Evolutionary conservation across 257 asterid genomes (phyloP).

Genomic region (Solanum microdontum): DNA sequence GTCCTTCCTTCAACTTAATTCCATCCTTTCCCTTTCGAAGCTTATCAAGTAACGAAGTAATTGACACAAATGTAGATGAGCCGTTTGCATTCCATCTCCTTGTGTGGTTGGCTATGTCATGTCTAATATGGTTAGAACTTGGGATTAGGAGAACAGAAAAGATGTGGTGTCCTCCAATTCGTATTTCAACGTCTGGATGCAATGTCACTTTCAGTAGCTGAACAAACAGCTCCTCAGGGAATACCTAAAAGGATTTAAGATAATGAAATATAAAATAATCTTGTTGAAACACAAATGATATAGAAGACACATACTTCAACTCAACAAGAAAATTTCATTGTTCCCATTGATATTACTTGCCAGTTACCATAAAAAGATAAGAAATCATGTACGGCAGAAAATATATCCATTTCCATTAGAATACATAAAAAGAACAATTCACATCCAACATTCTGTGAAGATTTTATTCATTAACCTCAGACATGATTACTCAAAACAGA

Average conservation of each 20-base stretch:
- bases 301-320: background rate
- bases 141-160: constrained; percentile 80
- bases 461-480: background rate
- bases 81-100: constrained; percentile 56
- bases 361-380: background rate
- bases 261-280: background rate
- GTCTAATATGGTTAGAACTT: constrained; percentile 50
- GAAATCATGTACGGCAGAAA: background rate
- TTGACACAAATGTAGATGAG: constrained; percentile 72
- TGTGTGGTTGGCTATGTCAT: constrained; percentile 40
- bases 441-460: background rate
- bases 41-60: constrained; percentile 81
- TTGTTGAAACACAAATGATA: background rate
- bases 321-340: background rate
- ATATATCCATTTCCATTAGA: background rate
- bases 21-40: constrained; percentile 71
- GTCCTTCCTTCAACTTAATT: constrained; percentile 26
- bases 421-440: background rate
- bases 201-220: constrained; percentile 84
- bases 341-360: background rate
- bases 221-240: constrained; percentile 74
- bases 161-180: constrained; percentile 89
- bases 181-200: constrained; percentile 81
- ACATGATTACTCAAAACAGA: background rate
- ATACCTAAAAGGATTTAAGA: constrained; percentile 35